phyloP scores from a whole-genome alignment of 2,329 filamentous ascomycete species.

The Aspergillus cejpii region DNA sequence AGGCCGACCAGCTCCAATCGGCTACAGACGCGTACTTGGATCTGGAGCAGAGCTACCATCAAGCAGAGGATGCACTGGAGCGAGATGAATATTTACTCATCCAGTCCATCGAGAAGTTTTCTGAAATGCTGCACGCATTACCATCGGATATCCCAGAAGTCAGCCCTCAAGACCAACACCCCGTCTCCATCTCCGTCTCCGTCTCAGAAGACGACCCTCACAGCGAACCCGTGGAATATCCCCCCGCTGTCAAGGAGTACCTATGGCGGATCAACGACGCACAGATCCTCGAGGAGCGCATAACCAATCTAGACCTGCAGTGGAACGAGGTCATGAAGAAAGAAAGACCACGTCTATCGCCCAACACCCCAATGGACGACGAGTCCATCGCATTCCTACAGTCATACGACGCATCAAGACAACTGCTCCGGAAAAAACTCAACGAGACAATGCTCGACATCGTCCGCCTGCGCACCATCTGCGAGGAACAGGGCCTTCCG shows the following conservation, averaged over 20 bases:
- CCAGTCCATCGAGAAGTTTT: constrained; percentile 16
- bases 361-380: constrained; percentile 16
- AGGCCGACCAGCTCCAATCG: constrained; percentile 18
- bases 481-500: constrained; percentile 14
- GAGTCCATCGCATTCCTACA: constrained; percentile 21
- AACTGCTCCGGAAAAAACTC: constrained; percentile 19
- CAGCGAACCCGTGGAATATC: constrained; percentile 4
- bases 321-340: constrained; percentile 14
- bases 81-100: constrained; percentile 23
- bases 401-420: constrained; percentile 18
- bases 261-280: constrained; percentile 19
- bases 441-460: constrained; percentile 14
- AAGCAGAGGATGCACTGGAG: constrained; percentile 23
- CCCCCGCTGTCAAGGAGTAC: constrained; percentile 15
- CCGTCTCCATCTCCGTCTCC: too few species aligned
- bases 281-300: constrained; percentile 19
- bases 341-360: constrained; percentile 5
- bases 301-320: constrained; percentile 18
- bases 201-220: neutral
- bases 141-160: neutral
- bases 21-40: constrained; percentile 19
- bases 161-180: neutral
- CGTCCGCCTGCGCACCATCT: constrained; percentile 15
- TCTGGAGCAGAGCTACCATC: constrained; percentile 21
- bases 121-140: constrained; percentile 1